Evolutionary conservation across 306 rosid genomes (phyloP), one percentile per base, ranked within the genome.

Genomic region (Carpinus fangiana): DNA sequence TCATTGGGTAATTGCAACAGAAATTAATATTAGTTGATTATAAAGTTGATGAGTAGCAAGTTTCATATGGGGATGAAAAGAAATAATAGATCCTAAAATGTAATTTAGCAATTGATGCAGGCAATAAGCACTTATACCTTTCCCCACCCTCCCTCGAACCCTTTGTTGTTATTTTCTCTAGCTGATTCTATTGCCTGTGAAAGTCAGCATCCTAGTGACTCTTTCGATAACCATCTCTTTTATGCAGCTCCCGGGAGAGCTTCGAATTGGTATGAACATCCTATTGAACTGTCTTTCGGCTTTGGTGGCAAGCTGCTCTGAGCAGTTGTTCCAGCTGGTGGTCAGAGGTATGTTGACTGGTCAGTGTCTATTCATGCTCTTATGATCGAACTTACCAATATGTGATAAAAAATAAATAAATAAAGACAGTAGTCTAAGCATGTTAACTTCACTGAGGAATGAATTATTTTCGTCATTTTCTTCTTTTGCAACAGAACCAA

Each of bases 351-450:
- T 23, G 26, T 23, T 23, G 26, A 23, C 26, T 23, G 26, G 26
- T 23, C 26, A 23, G 26, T 23, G 26, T 23, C 26, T 23, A 0
- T 23, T 23, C 26, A 23, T 23, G 26, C 26, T 23, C 26, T 23
- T 23, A 23, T 23, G 26, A 23, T 23, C 26, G 1, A 93, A 77
- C 94, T 85, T 97, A 34, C 38, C 98, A 17, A 86, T 96, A 76
- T 96, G 98, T 72, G 99, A 93, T 53, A 34, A 34, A 88, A 87
- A 84, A 96, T 23, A 23, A 23, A 23, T 0, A 1, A 23, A 23
- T 0, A 23, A 96, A 78, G 78, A 62, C 89, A 88, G 81, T 96
- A 89, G 66, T 87, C 99, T 75, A 94, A 83, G 99, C 93, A 91
- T 71, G 97, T 78, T 61, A 38, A 55, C 51, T 12, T 51, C 59